Evolutionary conservation across 2,329 filamentous ascomycete genomes (phyloP).

Genomic region (Sporothrix schenckii): DNA sequence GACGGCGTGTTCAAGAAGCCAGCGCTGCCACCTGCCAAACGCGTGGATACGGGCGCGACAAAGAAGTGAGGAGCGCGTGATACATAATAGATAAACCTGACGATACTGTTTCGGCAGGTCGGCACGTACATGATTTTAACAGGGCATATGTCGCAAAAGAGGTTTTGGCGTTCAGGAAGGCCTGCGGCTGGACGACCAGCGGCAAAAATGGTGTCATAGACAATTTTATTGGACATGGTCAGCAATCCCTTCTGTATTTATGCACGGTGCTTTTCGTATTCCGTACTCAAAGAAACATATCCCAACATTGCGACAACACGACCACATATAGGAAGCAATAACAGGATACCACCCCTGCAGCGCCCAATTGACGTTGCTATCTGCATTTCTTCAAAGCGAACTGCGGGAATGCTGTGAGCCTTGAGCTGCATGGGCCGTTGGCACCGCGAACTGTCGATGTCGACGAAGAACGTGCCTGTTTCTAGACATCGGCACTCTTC

Average conservation of each 20-base stretch:
- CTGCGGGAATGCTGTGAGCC: not conserved
- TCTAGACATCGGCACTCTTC: not conserved
- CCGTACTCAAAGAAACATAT: conserved; percentile 9
- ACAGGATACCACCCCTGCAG: not conserved
- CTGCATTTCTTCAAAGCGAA: conserved; percentile 7
- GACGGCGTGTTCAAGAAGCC: conserved; percentile 82
- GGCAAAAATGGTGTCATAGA: conserved; percentile 14
- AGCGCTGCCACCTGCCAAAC: conserved; percentile 72
- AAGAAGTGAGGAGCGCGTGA: conserved; percentile 45
- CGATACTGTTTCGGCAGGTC: not conserved
- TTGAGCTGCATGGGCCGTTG: conserved; percentile 2
- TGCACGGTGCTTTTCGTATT: not conserved
- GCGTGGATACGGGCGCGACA: conserved; percentile 64
- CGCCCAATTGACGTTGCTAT: not conserved
- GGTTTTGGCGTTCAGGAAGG: conserved; percentile 16
- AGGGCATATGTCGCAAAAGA: not conserved
- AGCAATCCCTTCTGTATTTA: not conserved
- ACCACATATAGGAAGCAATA: not conserved
- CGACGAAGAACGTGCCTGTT: not conserved
- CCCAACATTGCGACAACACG: not conserved
- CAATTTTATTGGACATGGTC: not conserved
- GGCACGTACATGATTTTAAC: conserved; percentile 12
- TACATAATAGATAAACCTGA: too few species aligned
- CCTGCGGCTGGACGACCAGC: not conserved
- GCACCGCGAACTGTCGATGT: not conserved